Evolutionary conservation across 495 filamentous ascomycete genomes (phyloP).

Genomic region (Tuber umbilicatum): DNA sequence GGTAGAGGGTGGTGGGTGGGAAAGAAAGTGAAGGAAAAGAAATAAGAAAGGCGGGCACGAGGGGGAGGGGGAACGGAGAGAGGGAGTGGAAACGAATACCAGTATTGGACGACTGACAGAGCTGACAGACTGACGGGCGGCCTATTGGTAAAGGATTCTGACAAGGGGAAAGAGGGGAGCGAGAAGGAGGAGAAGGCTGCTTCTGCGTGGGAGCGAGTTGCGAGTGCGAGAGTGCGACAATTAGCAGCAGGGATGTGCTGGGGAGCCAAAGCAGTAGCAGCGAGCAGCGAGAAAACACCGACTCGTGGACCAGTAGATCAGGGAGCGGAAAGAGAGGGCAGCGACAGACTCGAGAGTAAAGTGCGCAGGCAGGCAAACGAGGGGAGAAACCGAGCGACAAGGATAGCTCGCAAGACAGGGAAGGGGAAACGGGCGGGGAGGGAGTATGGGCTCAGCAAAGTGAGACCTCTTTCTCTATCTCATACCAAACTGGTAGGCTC

Average conservation of each 20-base stretch:
- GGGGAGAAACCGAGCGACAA: neutral
- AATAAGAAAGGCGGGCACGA: constrained; percentile 15
- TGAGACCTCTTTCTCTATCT: neutral
- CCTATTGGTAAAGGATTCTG: neutral
- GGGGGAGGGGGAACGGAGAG: constrained; percentile 15
- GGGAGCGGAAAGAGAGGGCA: too few species aligned
- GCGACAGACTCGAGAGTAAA: neutral
- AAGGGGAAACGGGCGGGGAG: neutral
- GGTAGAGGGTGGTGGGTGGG: constrained; percentile 1
- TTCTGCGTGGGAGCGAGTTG: neutral
- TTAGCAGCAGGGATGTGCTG: neutral
- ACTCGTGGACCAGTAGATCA: neutral
- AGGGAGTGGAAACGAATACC: neutral
- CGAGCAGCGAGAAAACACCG: neutral
- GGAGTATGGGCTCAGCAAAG: neutral
- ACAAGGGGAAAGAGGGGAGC: neutral
- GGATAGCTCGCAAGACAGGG: neutral
- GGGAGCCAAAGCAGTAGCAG: neutral
- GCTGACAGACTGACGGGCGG: constrained; percentile 10
- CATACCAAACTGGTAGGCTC: neutral
- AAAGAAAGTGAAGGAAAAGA: constrained; percentile 21
- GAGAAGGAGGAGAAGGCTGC: neutral
- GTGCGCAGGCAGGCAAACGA: neutral
- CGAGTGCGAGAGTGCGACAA: neutral
- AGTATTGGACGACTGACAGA: constrained; percentile 15